phyloP scores from a whole-genome alignment of 768 basidiomycete species.

The Pisolithus microcarpus region DNA sequence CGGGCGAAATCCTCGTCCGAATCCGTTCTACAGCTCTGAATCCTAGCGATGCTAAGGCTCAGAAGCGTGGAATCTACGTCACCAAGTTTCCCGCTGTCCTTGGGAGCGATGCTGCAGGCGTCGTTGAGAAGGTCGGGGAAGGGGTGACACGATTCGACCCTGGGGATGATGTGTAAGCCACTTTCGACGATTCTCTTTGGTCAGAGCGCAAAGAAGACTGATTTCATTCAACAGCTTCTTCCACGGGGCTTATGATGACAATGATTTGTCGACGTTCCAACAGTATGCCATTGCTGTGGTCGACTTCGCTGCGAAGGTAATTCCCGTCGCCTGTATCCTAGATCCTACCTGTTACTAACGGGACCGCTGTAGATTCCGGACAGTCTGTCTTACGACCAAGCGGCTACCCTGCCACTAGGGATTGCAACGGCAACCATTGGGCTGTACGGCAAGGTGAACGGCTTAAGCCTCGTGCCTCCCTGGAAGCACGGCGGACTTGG shows the following conservation, averaged over 20 bases:
- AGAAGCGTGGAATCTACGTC: conserved; percentile 32
- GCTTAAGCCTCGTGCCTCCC: conserved; percentile 35
- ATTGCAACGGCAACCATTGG: conserved; percentile 46
- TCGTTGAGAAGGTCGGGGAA: conserved; percentile 44
- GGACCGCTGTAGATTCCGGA: conserved; percentile 35
- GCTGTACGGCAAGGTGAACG: conserved; percentile 36
- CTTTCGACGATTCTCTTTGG: conserved; percentile 2
- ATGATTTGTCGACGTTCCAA: conserved; percentile 37
- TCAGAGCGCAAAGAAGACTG: conserved; percentile 10
- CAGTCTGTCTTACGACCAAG: conserved; percentile 41
- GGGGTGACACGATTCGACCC: conserved; percentile 42
- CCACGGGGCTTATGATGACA: conserved; percentile 33
- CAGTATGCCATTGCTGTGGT: conserved; percentile 37
- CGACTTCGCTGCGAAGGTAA: conserved; percentile 36
- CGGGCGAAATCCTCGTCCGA: conserved; percentile 43
- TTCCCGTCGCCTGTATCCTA: not conserved
- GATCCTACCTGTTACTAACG: conserved; percentile 5
- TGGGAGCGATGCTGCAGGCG: conserved; percentile 46
- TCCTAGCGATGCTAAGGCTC: conserved; percentile 49
- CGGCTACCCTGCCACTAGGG: conserved; percentile 41
- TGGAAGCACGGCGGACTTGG: conserved; percentile 30
- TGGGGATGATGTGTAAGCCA: conserved; percentile 47
- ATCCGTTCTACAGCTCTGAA: conserved; percentile 43
- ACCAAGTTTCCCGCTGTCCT: conserved; percentile 39
- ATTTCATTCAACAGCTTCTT: conserved; percentile 31